Percentiles rank a stretch among this genome's conserved stretches.
Conservation (phyloP, 2,329 filamentous ascomycete species). For the Phialophora chinensis region DNA sequence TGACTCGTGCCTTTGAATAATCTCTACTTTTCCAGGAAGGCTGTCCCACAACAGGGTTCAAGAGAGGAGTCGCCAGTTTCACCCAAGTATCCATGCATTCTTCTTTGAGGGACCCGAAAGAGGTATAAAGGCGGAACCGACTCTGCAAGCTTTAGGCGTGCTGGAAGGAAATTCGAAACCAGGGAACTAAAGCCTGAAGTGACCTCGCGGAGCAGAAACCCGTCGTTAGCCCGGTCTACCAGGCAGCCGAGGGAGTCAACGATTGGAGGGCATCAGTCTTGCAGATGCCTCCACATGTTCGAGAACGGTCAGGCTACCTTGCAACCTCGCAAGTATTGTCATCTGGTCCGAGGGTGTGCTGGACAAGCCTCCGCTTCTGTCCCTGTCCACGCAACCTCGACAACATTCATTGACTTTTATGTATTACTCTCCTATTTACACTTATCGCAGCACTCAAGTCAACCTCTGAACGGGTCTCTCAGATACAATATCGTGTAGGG, state of each 20-base stretch:
- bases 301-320: background rate
- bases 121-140: background rate
- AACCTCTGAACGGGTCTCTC: background rate
- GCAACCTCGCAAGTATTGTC: background rate
- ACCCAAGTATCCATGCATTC: background rate
- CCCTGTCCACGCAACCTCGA: background rate
- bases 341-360: background rate
- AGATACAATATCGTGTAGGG: background rate
- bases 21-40: background rate
- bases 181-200: slow-evolving; percentile 3
- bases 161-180: background rate
- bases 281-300: background rate
- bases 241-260: background rate
- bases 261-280: background rate
- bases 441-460: background rate
- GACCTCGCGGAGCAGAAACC: background rate
- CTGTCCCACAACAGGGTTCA: background rate
- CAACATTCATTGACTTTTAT: background rate
- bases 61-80: background rate
- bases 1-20: background rate
- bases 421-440: slow-evolving; percentile 1
- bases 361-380: background rate
- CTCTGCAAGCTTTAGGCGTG: background rate
- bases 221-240: background rate
- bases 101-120: background rate